A percentile compares a stretch with the other conserved stretches of the same genome.
phyloP scores from a whole-genome alignment of 176 grass and related monocot species.

The Miscanthus lutarioriparius region DNA sequence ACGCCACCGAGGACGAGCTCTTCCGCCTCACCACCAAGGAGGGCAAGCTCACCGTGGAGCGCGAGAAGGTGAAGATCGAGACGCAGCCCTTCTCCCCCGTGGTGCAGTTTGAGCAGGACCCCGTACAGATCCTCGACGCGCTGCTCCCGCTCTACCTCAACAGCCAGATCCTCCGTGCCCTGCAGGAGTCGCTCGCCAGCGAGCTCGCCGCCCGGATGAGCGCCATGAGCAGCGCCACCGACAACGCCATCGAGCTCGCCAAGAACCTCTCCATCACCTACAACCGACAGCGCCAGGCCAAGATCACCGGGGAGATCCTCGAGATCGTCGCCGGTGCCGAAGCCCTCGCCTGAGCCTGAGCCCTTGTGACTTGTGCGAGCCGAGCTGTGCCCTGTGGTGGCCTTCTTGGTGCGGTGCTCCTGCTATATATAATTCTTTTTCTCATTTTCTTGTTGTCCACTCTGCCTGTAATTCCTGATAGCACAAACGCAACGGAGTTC shows the following conservation, averaged over 20 bases:
- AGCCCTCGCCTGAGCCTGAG: slow-evolving; percentile 22
- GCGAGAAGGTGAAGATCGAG: slow-evolving; percentile 72
- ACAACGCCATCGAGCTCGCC: slow-evolving; percentile 71
- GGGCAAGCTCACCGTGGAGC: slow-evolving; percentile 76
- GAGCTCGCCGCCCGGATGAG: slow-evolving; percentile 86
- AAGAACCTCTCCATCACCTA: slow-evolving; percentile 58
- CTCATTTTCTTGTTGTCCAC: not conserved
- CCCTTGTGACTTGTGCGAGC: not conserved
- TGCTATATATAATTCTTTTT: slow-evolving; percentile 48
- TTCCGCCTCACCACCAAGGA: slow-evolving; percentile 94
- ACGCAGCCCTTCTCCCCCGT: slow-evolving; percentile 68
- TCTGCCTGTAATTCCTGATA: slow-evolving; percentile 50
- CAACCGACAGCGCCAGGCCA: slow-evolving; percentile 79
- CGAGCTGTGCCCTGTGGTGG: not conserved
- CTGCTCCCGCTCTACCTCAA: slow-evolving; percentile 92
- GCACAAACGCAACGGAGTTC: slow-evolving; percentile 28
- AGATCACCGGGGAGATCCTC: slow-evolving; percentile 91
- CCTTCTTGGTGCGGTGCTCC: not conserved
- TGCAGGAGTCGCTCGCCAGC: slow-evolving; percentile 88
- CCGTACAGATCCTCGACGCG: slow-evolving; percentile 85
- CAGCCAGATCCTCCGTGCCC: slow-evolving; percentile 79
- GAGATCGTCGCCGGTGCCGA: slow-evolving; percentile 80
- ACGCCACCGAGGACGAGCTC: slow-evolving; percentile 80
- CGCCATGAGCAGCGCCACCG: slow-evolving; percentile 80
- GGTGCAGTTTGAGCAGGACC: slow-evolving; percentile 92